A percentile compares a stretch with the other conserved stretches of the same genome.
Conservation (phyloP, 2,329 filamentous ascomycete genomes). For the Drechslerella dactyloides region DNA sequence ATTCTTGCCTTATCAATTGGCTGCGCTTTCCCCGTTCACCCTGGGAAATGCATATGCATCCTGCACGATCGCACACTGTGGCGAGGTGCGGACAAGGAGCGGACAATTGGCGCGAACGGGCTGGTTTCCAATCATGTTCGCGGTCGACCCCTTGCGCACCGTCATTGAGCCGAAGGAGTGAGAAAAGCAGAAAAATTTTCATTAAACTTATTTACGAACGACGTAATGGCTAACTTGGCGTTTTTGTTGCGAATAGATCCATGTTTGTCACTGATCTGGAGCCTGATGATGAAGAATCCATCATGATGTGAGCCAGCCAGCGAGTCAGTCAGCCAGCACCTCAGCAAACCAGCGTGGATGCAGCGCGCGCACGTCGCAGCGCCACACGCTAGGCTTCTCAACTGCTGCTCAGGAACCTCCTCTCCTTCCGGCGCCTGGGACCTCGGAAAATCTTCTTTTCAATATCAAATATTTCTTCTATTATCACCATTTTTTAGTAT, state of each 20-base stretch:
- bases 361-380: slow-evolving; percentile 5
- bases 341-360: too few relatives aligned
- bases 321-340: too few relatives aligned
- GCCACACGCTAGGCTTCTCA: slow-evolving; percentile 2
- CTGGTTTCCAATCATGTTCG: background rate
- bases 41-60: slow-evolving; percentile 42
- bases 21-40: slow-evolving; percentile 23
- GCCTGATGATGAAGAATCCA: slow-evolving; percentile 44
- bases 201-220: background rate
- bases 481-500: background rate
- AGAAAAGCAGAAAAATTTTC: slow-evolving; percentile 31
- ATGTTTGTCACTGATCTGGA: slow-evolving; percentile 51
- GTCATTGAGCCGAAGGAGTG: background rate
- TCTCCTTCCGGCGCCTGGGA: slow-evolving; percentile 47
- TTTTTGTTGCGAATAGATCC: slow-evolving; percentile 19
- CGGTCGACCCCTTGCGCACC: background rate
- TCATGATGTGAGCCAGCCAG: slow-evolving; percentile 33
- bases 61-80: slow-evolving; percentile 28
- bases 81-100: slow-evolving; percentile 5
- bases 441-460: slow-evolving; percentile 38
- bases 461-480: slow-evolving; percentile 17
- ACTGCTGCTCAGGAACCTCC: background rate
- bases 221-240: slow-evolving; percentile 29
- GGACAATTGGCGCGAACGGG: background rate
- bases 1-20: slow-evolving; percentile 30